A percentile compares a stretch with the other conserved stretches of the same genome.
Conservation (phyloP, 169 alveolate species). For the Cryptosporidium parvum region DNA sequence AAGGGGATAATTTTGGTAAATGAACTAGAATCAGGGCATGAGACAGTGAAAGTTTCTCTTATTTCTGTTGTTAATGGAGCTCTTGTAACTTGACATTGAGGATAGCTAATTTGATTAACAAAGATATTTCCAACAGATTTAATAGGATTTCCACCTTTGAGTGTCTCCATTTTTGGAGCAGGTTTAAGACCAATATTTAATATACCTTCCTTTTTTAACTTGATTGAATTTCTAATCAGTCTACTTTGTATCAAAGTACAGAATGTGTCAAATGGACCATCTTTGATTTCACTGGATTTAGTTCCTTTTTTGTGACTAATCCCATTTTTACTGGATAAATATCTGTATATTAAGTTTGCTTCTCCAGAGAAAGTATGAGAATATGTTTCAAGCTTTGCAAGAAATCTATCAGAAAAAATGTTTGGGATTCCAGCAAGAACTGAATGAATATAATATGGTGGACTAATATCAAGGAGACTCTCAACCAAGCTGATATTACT, state of each 20-base stretch:
- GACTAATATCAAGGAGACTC: slow-evolving; percentile 31
- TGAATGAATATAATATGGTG: slow-evolving; percentile 43
- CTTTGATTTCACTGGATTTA: slow-evolving; percentile 13
- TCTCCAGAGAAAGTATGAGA: neutral
- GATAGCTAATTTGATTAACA: slow-evolving; percentile 48
- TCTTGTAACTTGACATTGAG: slow-evolving; percentile 69
- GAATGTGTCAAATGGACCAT: slow-evolving; percentile 63
- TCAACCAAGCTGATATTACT: slow-evolving; percentile 31
- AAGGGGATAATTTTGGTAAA: slow-evolving; percentile 28
- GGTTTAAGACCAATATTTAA: slow-evolving; percentile 43
- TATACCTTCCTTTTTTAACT: slow-evolving; percentile 44
- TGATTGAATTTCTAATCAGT: slow-evolving; percentile 17
- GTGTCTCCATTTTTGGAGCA: slow-evolving; percentile 15
- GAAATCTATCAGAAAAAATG: slow-evolving; percentile 14
- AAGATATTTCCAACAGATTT: slow-evolving; percentile 21
- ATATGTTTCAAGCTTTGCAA: slow-evolving; percentile 49
- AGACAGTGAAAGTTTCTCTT: slow-evolving; percentile 42
- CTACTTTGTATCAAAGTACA: slow-evolving; percentile 39
- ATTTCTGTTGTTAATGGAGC: slow-evolving; percentile 50
- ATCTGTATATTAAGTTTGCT: slow-evolving; percentile 17
- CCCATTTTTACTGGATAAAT: neutral
- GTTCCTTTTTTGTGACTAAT: neutral
- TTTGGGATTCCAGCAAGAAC: slow-evolving; percentile 28
- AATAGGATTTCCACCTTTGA: slow-evolving; percentile 45
- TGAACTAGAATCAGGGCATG: slow-evolving; percentile 58